Evolutionary conservation across 441 rosid species (phyloP).

Genomic region (Pelargonium myrrhifolium): DNA sequence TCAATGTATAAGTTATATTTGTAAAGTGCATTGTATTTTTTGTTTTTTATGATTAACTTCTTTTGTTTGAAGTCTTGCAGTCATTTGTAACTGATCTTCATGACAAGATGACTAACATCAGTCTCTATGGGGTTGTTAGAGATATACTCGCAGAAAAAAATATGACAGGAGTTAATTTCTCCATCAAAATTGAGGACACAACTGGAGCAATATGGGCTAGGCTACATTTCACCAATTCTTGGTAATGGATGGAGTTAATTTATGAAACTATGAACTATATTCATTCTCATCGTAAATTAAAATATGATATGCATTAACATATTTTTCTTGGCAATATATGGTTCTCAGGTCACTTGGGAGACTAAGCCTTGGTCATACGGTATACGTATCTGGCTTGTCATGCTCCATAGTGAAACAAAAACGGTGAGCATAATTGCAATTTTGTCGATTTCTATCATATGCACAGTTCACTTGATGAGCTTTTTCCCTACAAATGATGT

Average conservation of each 20-base stretch:
- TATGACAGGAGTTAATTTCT: constrained; percentile 38
- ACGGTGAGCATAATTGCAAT: constrained; percentile 31
- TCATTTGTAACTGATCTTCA: constrained; percentile 50
- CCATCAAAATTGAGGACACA: constrained; percentile 59
- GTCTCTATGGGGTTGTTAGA: constrained; percentile 67
- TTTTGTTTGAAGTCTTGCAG: constrained; percentile 50
- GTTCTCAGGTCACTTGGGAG: constrained; percentile 76
- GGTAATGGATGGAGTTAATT: constrained; percentile 36
- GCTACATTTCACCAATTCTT: constrained; percentile 61
- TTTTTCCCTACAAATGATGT: background rate
- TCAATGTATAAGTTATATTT: too few species aligned
- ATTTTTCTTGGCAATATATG: background rate
- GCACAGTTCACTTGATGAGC: background rate
- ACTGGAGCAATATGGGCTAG: constrained; percentile 65
- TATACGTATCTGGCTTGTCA: constrained; percentile 63
- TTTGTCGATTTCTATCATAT: background rate
- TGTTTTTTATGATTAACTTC: constrained; percentile 10
- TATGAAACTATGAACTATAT: background rate
- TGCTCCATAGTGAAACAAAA: constrained; percentile 47
- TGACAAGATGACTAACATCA: constrained; percentile 76
- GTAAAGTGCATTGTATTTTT: background rate
- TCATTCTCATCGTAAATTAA: background rate
- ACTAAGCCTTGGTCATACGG: constrained; percentile 64
- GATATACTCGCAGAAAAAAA: constrained; percentile 42
- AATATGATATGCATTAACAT: background rate